Conservation (phyloP, 2,329 filamentous ascomycete species). For the Nemania bipapillata region DNA sequence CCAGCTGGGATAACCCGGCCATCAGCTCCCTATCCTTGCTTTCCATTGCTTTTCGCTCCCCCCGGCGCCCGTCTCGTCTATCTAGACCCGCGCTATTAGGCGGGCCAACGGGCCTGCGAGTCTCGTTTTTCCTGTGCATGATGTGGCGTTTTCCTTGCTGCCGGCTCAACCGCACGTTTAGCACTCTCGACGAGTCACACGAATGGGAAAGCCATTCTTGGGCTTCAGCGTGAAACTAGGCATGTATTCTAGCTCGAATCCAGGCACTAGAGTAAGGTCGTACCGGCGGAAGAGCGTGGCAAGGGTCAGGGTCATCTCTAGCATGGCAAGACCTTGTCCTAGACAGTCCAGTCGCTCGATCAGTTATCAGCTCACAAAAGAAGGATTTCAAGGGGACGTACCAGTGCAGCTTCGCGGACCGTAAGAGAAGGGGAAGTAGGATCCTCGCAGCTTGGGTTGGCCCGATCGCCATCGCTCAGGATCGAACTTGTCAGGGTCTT, state of each 20-base stretch:
- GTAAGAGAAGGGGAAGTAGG: conserved; percentile 37
- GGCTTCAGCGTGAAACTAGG: conserved; percentile 35
- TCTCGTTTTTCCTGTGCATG: not conserved
- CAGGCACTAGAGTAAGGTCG: conserved; percentile 29
- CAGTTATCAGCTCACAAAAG: not conserved
- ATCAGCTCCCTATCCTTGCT: not conserved
- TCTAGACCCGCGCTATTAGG: not conserved
- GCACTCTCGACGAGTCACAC: conserved; percentile 24
- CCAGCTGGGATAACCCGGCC: not conserved
- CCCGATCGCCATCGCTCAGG: conserved; percentile 35
- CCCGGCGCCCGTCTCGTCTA: not conserved
- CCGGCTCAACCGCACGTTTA: not conserved
- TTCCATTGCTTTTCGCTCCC: not conserved
- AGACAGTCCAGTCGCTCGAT: not conserved
- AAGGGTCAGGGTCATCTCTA: conserved; percentile 35
- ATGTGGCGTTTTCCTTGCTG: no score
- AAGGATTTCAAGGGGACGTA: not conserved
- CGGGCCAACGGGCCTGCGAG: not conserved
- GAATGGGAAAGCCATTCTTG: conserved; percentile 31
- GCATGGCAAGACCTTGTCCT: conserved; percentile 37
- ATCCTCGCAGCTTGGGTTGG: conserved; percentile 33
- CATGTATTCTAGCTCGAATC: conserved; percentile 34
- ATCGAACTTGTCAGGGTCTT: conserved; percentile 36
- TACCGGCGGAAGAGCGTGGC: conserved; percentile 32
- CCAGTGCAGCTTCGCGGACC: conserved; percentile 36